These are phyloP conservation scores for Aspergillus quadrilineatus DNA, from an alignment of 2,329 filamentous ascomycete genomes.

Conservation along the genomic window DNA sequence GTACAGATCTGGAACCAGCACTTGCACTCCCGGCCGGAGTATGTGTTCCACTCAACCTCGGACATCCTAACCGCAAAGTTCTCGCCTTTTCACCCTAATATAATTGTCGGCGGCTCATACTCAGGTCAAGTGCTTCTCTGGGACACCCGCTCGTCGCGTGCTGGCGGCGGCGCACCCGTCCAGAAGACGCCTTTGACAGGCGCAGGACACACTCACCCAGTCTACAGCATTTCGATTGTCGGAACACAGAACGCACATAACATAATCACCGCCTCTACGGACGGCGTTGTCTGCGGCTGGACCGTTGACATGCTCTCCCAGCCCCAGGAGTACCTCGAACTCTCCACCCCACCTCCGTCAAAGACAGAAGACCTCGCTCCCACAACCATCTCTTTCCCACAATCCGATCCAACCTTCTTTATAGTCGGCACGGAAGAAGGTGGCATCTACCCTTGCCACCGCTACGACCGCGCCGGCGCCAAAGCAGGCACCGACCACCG, in stretches of 20 bases:
- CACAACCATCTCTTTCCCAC: constrained; percentile 90
- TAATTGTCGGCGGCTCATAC: constrained; percentile 94
- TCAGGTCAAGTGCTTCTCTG: constrained; percentile 94
- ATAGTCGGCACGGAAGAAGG: constrained; percentile 96
- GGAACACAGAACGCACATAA: constrained; percentile 99
- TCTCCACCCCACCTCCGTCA: constrained; percentile 79
- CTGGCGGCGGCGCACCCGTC: constrained; percentile 66
- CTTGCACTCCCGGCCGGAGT: constrained; percentile 90
- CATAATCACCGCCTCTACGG: constrained; percentile 94
- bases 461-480: constrained; percentile 94
- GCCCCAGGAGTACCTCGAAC: constrained; percentile 88
- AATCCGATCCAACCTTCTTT: constrained; percentile 95
- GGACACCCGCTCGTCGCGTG: constrained; percentile 88
- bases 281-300: constrained; percentile 96
- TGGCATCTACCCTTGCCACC: constrained; percentile 90
- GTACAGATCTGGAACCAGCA: constrained; percentile 97
- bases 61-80: constrained; percentile 95
- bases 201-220: constrained; percentile 90
- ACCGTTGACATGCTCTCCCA: constrained; percentile 97
- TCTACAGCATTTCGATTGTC: constrained; percentile 93
- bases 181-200: constrained; percentile 96
- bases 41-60: constrained; percentile 92
- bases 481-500: constrained; percentile 92
- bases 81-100: constrained; percentile 95
- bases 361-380: constrained; percentile 94